Base-by-base conservation (phyloP, 306 rosid species). In the Abrus precatorius region DNA sequence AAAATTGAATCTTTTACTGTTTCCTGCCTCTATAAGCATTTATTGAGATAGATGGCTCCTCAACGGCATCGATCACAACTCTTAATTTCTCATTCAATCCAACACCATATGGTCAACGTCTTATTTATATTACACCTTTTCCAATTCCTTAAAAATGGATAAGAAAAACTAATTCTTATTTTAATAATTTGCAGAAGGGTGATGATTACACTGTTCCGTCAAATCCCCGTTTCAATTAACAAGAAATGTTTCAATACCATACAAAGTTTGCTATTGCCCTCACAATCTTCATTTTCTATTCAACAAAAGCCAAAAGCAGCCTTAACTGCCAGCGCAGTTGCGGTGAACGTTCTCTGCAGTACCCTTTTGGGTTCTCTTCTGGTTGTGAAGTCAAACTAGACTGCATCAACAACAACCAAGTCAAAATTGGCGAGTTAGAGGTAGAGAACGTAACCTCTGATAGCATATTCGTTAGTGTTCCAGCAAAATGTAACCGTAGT, bases 341-440 rank as follows among this genome's bases (percentile, higher is more conserved):
- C 69, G 82, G 82, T 49, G 60, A 72, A 34, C 69, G 55, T 43
- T 40, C 84, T 10, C 81, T 93, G 11, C 80, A n/a, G 0, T 87
- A 85, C 69, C 98, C 99, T 43, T 95, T 95, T 6, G 97, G 96
- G 1, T 91, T 91, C 85, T 80, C 91, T 0, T 44, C 10, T 0
- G 82, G 40, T 0, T 88, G 90, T 47, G 1, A 6, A 81, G 76
- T 95, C 87, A 79, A 1, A 63, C 77, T 95, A 14, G 68, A 27
- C 67, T 93, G 97, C 79, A 66, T 2, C 13, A 0, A 0, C 12
- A 27, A 4, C 11, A 60, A 27, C 2, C 48, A 52, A 14, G 60
- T 76, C 81, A 69, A 5, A 73, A 81, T 95, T 32, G 80, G 87
- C 0, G 55, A 78, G 4, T 83, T 90, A n/a, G 44, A 0, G 12